Base-by-base conservation (phyloP, 805 yeast species). In the Metschnikowia anglica region DNA sequence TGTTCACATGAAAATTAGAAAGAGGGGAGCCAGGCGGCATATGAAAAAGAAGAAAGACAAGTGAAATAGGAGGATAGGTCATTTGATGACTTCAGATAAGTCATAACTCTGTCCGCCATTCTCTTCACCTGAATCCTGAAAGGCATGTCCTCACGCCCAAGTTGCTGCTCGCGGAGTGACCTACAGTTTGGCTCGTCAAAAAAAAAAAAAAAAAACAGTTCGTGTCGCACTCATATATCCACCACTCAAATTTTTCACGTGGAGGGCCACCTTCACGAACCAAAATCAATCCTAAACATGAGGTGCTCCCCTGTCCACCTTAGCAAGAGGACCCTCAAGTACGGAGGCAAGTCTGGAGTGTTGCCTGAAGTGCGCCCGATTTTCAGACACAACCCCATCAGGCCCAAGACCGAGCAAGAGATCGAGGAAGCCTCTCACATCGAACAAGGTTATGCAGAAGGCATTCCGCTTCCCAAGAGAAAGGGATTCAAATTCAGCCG, bases 331-430 rank as follows among this genome's bases (percentile, higher is more conserved):
- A 68, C 71, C 19, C 55, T 76, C 35, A 76, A 70, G 53, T 70
- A 65, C 56, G 80, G 81, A 23, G 80, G 80, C 12, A 84, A 85
- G 63, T 83, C 91, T 37, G 97, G 97, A 60, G 72, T 87, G 37
- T 73, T 90, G 51, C 97, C 97, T 36, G 72, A 68, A 42, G 81
- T 87, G 8, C 81, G 96, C 55, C 79, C 82, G 29, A 80, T 88
- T 23, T 79, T 90, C 66, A 85, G 81, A 55, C 48, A 60, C 15
- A 77, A 78, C 42, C 87, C 89, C 4, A 70, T 74, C 36, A 74
- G 76, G 49, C 82, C 80, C 23, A 59, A 70, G 47, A 74, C 73
- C 48, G 75, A 52, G 11, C 55, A 68, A 24, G 73, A 70, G 43
- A 32, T 48, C 43, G 74, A 70, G 13, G 71, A 73, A 29, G 75